Conservation (phyloP, 163 green algal species). For the Scenedesmus sp. region DNA sequence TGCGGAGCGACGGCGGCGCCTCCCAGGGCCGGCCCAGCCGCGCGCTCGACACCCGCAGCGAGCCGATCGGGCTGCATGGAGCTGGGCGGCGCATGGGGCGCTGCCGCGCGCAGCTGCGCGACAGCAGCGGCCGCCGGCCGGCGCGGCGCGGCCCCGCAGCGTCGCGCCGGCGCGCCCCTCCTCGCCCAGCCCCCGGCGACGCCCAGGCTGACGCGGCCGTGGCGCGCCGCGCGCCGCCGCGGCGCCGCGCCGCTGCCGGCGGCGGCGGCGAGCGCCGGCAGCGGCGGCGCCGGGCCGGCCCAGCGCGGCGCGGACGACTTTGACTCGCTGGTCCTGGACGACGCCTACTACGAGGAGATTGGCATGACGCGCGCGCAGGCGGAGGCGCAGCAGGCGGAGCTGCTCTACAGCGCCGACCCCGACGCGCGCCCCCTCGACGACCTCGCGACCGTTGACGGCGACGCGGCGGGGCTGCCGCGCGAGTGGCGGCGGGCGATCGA, state of each 20-base stretch:
- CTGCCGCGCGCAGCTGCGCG: neutral
- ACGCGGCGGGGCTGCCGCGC: constrained; percentile 4
- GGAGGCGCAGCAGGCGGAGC: constrained; percentile 14
- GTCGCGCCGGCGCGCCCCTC: too few species aligned
- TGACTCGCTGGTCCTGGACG: constrained; percentile 34
- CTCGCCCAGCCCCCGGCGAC: too few species aligned
- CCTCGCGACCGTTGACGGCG: neutral
- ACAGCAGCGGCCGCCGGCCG: too few species aligned
- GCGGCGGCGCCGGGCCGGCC: constrained; percentile 1
- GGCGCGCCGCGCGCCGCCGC: too few species aligned
- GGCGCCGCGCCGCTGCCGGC: neutral
- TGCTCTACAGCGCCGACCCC: constrained; percentile 19
- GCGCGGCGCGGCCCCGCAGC: too few species aligned
- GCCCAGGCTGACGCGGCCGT: too few species aligned
- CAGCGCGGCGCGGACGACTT: too few species aligned
- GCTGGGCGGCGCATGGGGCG: too few species aligned
- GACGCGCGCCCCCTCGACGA: constrained; percentile 15
- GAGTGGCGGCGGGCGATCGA: constrained; percentile 21
- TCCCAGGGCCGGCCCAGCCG: too few species aligned
- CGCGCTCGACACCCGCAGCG: too few species aligned
- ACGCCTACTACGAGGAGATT: constrained; percentile 43
- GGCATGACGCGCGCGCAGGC: constrained; percentile 43
- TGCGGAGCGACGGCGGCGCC: too few species aligned
- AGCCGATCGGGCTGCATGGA: too few species aligned
- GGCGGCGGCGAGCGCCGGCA: constrained; percentile 1